Evolutionary conservation across 2,329 filamentous ascomycete species (phyloP), one percentile per base, ranked within the genome.

Genomic region (Ophiosphaerella korrae): DNA sequence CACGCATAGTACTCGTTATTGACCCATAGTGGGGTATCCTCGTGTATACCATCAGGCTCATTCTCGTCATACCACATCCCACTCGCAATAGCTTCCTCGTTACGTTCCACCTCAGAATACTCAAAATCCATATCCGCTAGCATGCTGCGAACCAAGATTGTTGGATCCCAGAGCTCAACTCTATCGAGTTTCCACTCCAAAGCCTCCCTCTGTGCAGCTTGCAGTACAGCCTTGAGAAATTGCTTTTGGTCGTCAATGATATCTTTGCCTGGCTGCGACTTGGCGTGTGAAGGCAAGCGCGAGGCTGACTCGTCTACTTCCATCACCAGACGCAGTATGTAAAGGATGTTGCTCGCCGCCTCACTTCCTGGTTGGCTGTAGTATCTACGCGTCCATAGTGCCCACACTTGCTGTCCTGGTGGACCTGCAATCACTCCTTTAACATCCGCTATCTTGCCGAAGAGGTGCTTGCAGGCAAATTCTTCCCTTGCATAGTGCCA

Each of bases 151-250:
- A 71, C 66, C 59, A 65, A 69, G 71, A 81, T 76, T 6, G 80
- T 81, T 0, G 91, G 90, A 68, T 94, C 95, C 92, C 92, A 96
- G 42, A 94, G 76, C 66, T 90, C 81, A 7, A 96, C 82, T 33
- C 82, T 80, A 32, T 79, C 77, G 72, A 89, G 84, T 21, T 81
- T 75, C 87, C 89, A 94, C 45, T 82, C 77, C 1, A 75, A 72
- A 1, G 91, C 91, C 72, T 93, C 85, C 3, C 74, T 73, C 63
- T 86, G 84, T 2, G 90, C 91, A 18, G 84, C 77, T 42, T 76
- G 72, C 26, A 95, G 68, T 14, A 95, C 81, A 2, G 81, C 81
- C 34, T 78, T 76, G 14, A 73, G 35, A 9, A 50, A 45, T 0
- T 34, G 5, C 3, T 53, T 42, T 47, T 58, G 59, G 7, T 49